phyloP scores from a whole-genome alignment of 2,329 filamentous ascomycete species.

The Colletotrichum cereale region DNA sequence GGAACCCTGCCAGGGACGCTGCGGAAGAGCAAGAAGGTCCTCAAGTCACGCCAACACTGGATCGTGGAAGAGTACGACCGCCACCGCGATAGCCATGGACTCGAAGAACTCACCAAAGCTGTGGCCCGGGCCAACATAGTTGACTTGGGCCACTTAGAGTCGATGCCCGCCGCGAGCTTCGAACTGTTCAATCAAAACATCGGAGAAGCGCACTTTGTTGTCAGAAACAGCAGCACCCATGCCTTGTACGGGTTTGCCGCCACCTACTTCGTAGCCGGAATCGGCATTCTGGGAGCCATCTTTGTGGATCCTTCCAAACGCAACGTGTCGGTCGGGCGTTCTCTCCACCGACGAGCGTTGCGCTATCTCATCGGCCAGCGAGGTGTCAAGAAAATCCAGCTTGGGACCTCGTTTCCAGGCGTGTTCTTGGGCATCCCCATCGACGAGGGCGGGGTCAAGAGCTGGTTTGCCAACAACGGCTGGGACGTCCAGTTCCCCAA shows the following conservation, averaged over 20 bases:
- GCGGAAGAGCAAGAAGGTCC: slow-evolving; percentile 86
- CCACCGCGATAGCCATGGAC: slow-evolving; percentile 77
- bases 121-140: slow-evolving; percentile 76
- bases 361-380: slow-evolving; percentile 77
- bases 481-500: slow-evolving; percentile 80
- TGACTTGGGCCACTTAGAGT: slow-evolving; percentile 76
- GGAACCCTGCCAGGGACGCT: slow-evolving; percentile 79
- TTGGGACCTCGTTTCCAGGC: slow-evolving; percentile 85
- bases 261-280: slow-evolving; percentile 81
- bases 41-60: slow-evolving; percentile 95
- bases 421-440: slow-evolving; percentile 87
- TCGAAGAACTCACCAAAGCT: slow-evolving; percentile 80
- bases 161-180: slow-evolving; percentile 80
- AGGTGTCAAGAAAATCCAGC: slow-evolving; percentile 82
- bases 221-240: slow-evolving; percentile 92
- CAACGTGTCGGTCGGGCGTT: slow-evolving; percentile 90
- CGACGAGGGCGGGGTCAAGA: slow-evolving; percentile 65
- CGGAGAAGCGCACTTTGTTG: slow-evolving; percentile 88
- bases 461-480: slow-evolving; percentile 91
- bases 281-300: slow-evolving; percentile 85
- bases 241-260: slow-evolving; percentile 93
- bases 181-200: slow-evolving; percentile 78
- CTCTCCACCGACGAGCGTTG: slow-evolving; percentile 87
- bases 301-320: slow-evolving; percentile 90
- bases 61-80: slow-evolving; percentile 90